phyloP scores from a whole-genome alignment of 495 filamentous ascomycete species.

The Astrothelium subdiscretum region DNA sequence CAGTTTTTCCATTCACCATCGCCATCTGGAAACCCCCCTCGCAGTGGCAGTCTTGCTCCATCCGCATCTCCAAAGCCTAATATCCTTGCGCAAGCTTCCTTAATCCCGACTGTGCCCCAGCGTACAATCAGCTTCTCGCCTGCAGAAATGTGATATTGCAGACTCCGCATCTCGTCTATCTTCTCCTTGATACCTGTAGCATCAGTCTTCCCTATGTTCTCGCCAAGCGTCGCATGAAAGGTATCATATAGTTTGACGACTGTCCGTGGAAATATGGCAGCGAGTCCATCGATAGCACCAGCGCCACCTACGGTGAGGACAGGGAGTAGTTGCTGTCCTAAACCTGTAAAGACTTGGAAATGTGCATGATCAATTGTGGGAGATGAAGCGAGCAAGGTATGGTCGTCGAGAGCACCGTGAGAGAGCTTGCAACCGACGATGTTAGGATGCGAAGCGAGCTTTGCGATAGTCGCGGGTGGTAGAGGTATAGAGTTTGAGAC shows the following conservation, averaged over 20 bases:
- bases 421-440: slow-evolving; percentile 61
- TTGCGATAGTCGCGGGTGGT: slow-evolving; percentile 41
- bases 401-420: slow-evolving; percentile 50
- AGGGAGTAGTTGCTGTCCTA: slow-evolving; percentile 55
- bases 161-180: slow-evolving; percentile 28
- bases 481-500: slow-evolving; percentile 51
- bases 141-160: slow-evolving; percentile 47
- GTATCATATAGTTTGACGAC: slow-evolving; percentile 44
- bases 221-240: slow-evolving; percentile 23
- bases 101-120: slow-evolving; percentile 48
- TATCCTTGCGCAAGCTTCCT: slow-evolving; percentile 45
- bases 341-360: slow-evolving; percentile 52
- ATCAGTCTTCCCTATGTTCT: slow-evolving; percentile 23
- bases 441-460: slow-evolving; percentile 43
- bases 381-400: slow-evolving; percentile 45
- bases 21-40: slow-evolving; percentile 38
- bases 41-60: slow-evolving; percentile 43
- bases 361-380: slow-evolving; percentile 35
- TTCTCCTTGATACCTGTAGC: neutral
- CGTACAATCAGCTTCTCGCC: slow-evolving; percentile 50
- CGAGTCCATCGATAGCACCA: slow-evolving; percentile 53
- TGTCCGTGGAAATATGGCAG: slow-evolving; percentile 49
- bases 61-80: slow-evolving; percentile 43
- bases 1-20: slow-evolving; percentile 37
- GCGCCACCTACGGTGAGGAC: slow-evolving; percentile 46